Percentiles rank a stretch among this genome's conserved stretches.
phyloP scores from a whole-genome alignment of 2,329 filamentous ascomycete genomes.

The Diaporthe sp. region DNA sequence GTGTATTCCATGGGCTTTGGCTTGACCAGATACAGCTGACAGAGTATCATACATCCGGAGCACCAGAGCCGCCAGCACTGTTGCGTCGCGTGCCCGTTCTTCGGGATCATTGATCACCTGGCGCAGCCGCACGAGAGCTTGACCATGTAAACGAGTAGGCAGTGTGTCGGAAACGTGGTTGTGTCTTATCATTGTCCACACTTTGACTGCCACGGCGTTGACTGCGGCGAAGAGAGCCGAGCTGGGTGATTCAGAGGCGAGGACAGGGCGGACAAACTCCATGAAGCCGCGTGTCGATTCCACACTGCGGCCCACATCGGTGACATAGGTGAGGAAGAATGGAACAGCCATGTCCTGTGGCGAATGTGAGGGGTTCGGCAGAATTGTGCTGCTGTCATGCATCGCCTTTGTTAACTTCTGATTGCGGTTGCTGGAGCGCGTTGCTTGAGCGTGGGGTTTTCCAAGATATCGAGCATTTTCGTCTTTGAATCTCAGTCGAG shows the following conservation, averaged over 20 bases:
- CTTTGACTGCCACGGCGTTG: conserved; percentile 9
- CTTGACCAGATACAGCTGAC: background rate
- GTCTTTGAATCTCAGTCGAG: background rate
- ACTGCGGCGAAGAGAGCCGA: conserved; percentile 4
- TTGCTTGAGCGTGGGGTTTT: background rate
- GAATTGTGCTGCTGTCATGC: background rate
- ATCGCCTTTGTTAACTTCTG: background rate
- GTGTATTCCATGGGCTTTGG: background rate
- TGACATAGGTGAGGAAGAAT: conserved; percentile 12
- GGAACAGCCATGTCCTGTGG: background rate
- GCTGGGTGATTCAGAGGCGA: background rate
- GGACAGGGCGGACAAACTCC: conserved; percentile 6
- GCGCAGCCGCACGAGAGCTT: background rate
- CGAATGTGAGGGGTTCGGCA: background rate
- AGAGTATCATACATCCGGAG: conserved; percentile 6
- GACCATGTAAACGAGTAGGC: background rate
- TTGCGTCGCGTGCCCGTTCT: background rate
- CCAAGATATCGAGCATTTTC: background rate
- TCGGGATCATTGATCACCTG: background rate
- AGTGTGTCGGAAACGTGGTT: background rate
- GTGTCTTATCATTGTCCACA: conserved; percentile 1
- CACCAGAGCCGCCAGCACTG: background rate
- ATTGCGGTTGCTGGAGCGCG: background rate
- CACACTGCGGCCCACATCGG: background rate
- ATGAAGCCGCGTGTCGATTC: conserved; percentile 11